Percentiles rank a stretch among this genome's conserved stretches.
Conservation (phyloP, 1,284 basidiomycete species). For the Ustilago cynodontis region DNA sequence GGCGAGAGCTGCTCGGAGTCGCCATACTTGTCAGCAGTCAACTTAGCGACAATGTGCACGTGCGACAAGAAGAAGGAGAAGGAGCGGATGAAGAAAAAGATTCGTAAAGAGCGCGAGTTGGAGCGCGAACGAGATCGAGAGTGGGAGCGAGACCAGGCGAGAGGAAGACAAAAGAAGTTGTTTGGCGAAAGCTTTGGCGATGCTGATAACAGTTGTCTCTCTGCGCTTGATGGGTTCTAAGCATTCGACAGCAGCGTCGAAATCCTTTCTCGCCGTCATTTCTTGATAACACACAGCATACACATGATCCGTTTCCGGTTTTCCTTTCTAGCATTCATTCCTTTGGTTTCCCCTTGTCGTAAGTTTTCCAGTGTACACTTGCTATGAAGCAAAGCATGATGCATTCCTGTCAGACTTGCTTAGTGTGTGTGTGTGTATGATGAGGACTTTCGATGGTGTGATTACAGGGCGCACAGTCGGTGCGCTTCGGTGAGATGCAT, state of each 20-base stretch:
- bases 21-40: constrained; percentile 19
- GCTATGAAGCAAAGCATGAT: no score
- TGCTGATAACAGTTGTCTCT: constrained; percentile 42
- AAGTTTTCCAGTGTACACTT: no score
- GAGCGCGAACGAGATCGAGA: constrained; percentile 53
- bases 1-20: constrained; percentile 47
- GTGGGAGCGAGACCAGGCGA: constrained; percentile 50
- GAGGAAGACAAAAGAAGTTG: constrained; percentile 44
- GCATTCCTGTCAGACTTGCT: background rate
- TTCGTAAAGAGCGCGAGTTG: constrained; percentile 49
- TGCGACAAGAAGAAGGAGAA: constrained; percentile 54
- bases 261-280: background rate
- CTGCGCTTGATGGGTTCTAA: constrained; percentile 47
- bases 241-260: constrained; percentile 19
- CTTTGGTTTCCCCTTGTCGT: background rate
- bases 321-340: background rate
- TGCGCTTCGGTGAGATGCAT: background rate
- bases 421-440: no score
- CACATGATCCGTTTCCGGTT: background rate
- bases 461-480: background rate
- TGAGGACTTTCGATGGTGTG: background rate
- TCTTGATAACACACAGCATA: background rate
- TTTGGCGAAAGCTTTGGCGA: constrained; percentile 53
- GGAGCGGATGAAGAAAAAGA: constrained; percentile 50
- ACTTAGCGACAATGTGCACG: constrained; percentile 33